Evolutionary conservation across 2,329 filamentous ascomycete genomes (phyloP), one percentile per base, ranked within the genome.

Genomic region (Cladosporium sp.): DNA sequence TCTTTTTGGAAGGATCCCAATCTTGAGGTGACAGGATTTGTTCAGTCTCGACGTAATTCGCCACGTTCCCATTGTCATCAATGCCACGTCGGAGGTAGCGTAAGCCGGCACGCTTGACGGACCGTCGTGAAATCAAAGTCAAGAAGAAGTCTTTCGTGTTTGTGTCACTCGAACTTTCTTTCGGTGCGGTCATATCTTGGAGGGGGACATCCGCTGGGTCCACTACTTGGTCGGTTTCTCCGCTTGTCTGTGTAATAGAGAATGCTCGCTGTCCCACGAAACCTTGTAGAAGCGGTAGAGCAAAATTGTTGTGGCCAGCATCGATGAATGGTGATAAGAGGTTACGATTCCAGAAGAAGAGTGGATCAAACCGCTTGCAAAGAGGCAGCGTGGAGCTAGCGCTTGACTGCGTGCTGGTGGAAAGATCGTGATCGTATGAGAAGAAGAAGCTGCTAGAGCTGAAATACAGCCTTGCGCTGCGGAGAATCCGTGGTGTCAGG

Each of bases 1-100:
- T 83, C 70, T 87, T 91, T 14, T 79, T 76, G 14, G 83, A 79
- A 0, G 83, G 75, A 21, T 88, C 83, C 88, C 91, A 93, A 0
- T 83, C 83, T 1, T 88, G 82, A 0, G 86, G 85, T 0, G 92
- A 95, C 2, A 99, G 83, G 11, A 99, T 90, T 77, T 99, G 95
- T 75, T 99, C 95, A 0, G 94, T 97, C 80, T 99, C 95, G 23
- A 98, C 94, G 31, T 85, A 89, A 74, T 99, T 99, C 21, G 95
- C 95, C 5, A 91, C 88, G 72, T 91, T 89, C 0, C 95, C 95
- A 66, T 93, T 88, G 66, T 98, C 93, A 71, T 99, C 93, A 26
- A 97, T 87, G 7, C 95, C 95, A 29, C 95, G 89, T 11, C 95
- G 89, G 3, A 97, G 83, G 78, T 99, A 99, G 63, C 95, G 88